phyloP scores from a whole-genome alignment of 2,329 filamentous ascomycete genomes.

The Aspergillus awamori region DNA sequence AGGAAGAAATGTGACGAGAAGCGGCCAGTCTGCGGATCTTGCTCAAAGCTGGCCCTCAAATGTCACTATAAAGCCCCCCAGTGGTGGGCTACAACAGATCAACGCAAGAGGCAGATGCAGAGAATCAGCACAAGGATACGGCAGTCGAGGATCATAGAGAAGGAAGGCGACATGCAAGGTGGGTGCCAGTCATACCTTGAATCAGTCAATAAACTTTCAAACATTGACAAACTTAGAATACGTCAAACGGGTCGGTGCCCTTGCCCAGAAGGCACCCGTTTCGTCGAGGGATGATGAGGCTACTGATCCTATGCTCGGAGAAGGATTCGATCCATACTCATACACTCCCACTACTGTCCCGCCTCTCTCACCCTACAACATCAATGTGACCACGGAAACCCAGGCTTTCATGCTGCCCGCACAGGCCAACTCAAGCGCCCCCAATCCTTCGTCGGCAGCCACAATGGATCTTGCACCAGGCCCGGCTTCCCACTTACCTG shows the following conservation, averaged over 20 bases:
- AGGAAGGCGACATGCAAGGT: constrained; percentile 60
- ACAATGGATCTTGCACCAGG: neutral
- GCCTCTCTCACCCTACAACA: neutral
- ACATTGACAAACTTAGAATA: constrained; percentile 14
- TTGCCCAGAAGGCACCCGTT: constrained; percentile 7
- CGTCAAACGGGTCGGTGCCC: constrained; percentile 13
- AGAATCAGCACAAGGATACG: constrained; percentile 96
- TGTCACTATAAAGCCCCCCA: constrained; percentile 95
- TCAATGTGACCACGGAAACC: neutral
- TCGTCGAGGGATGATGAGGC: neutral
- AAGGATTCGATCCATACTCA: constrained; percentile 8
- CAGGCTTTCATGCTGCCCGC: neutral
- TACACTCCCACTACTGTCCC: neutral
- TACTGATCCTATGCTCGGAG: constrained; percentile 8
- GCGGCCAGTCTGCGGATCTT: constrained; percentile 63
- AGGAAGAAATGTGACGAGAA: constrained; percentile 71
- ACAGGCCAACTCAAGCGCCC: neutral
- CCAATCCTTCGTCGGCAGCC: neutral
- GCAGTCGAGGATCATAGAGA: constrained; percentile 89
- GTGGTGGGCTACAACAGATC: constrained; percentile 95
- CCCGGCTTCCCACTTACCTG: neutral
- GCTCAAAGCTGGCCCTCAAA: constrained; percentile 71
- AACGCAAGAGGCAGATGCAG: constrained; percentile 83
- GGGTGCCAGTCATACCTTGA: constrained; percentile 16
- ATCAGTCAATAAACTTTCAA: neutral